These are phyloP conservation scores for Eutrema yunnanense DNA, from an alignment of 345 rosid genomes.

Conservation along the genomic window DNA sequence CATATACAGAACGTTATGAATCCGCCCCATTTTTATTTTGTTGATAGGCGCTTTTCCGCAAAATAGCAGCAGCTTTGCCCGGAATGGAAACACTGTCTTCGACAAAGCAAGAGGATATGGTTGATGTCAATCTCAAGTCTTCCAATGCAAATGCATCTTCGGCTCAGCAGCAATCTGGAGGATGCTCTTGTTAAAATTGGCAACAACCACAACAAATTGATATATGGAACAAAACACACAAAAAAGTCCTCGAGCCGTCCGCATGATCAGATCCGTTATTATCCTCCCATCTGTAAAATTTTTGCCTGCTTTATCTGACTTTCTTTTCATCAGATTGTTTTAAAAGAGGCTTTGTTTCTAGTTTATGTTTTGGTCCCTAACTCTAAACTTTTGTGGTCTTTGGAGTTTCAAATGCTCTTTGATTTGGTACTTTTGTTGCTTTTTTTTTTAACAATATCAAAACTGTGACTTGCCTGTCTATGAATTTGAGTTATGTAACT, in stretches of 20 bases:
- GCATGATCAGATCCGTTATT: background rate
- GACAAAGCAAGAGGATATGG: constrained; percentile 90
- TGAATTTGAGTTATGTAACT: background rate
- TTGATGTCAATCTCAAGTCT: constrained; percentile 85
- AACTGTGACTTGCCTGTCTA: constrained; percentile 5
- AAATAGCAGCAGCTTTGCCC: constrained; percentile 89
- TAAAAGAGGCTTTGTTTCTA: background rate
- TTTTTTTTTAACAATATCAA: background rate
- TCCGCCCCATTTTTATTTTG: background rate
- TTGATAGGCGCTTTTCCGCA: constrained; percentile 69
- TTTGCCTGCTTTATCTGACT: constrained; percentile 16
- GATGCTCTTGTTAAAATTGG: constrained; percentile 60
- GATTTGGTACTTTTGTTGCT: background rate
- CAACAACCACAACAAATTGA: constrained; percentile 4
- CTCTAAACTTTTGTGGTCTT: constrained; percentile 10
- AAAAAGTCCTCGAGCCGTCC: background rate
- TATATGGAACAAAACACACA: background rate
- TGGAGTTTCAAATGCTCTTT: constrained; percentile 9
- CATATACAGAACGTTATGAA: background rate
- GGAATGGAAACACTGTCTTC: constrained; percentile 94
- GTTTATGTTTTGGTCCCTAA: constrained; percentile 9
- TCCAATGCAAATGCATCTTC: constrained; percentile 55
- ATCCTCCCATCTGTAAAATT: constrained; percentile 19
- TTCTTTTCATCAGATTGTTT: constrained; percentile 1
- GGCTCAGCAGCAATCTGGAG: constrained; percentile 68